Conservation (phyloP, 2,329 filamentous ascomycete genomes). For the Talaromyces sp. region DNA sequence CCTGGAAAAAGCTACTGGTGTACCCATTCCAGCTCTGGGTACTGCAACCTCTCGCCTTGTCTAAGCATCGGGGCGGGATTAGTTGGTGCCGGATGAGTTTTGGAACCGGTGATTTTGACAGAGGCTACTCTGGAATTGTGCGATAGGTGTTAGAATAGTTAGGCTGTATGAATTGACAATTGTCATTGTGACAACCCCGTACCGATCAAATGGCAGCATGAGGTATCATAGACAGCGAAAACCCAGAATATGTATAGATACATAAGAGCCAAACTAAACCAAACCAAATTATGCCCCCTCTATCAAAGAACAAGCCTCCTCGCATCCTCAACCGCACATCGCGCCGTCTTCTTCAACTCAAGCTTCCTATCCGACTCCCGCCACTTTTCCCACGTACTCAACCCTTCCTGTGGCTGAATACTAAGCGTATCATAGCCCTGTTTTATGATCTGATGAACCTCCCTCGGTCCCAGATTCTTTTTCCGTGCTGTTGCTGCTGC, state of each 20-base stretch:
- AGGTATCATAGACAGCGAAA: neutral
- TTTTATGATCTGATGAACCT: constrained; percentile 90
- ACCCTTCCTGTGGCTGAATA: constrained; percentile 81
- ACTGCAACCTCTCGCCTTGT: constrained; percentile 35
- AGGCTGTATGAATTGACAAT: neutral
- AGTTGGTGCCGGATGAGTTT: neutral
- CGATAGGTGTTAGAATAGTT: neutral
- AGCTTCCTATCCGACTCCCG: constrained; percentile 81
- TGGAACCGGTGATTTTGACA: neutral
- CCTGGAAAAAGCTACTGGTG: constrained; percentile 34
- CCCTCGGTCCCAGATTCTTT: constrained; percentile 72
- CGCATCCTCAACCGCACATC: constrained; percentile 71
- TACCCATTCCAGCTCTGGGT: constrained; percentile 29
- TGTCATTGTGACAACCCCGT: neutral
- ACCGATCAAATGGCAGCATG: neutral
- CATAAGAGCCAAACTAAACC: neutral
- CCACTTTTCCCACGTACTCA: constrained; percentile 82
- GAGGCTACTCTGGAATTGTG: neutral
- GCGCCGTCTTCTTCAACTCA: constrained; percentile 80
- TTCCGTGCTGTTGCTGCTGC: constrained; percentile 38
- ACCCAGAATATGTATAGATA: constrained; percentile 6
- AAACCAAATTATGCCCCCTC: neutral
- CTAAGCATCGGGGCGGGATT: constrained; percentile 7
- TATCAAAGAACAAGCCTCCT: constrained; percentile 45
- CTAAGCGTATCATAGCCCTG: constrained; percentile 93